Base-by-base conservation (phyloP, 257 asterid species). In the Apocynum venetum region DNA sequence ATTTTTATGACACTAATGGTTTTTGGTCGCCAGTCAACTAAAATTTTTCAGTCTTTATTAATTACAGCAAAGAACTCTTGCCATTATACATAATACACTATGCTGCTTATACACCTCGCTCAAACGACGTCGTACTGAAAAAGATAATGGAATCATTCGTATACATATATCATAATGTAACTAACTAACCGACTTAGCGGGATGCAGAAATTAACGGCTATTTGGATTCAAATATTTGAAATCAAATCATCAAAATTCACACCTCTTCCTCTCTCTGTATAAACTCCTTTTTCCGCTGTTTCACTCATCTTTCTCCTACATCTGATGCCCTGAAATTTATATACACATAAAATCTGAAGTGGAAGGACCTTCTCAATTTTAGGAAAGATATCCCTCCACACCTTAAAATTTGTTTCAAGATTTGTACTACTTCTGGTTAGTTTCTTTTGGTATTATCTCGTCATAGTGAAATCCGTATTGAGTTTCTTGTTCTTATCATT, bases 141-240 rank as follows among this genome's bases (percentile, higher is more conserved):
- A 0, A 4, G 8, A 11, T 48, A 48, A 13, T 13, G 52, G 52
- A 25, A 25, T 25, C 31, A 25, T 25, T 25, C 31, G 31, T 25
- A 25, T 25, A 25, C 31, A 25, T 25, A 25, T 25, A 25, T 25
- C 15, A 7, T 43, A 53, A 25, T 11, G 66, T 43, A 47, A 71
- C 31, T 17, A 76, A 75, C 71, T 9, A 81, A 85, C 87, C 84
- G 87, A 74, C 55, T 76, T 71, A 36, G 87, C 84, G 92, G 88
- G 81, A 86, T 74, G 41, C 79, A 77, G 55, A 68, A 71, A 77
- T 76, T 78, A 90, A 88, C 93, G 97, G 89, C 90, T 86, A 87
- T 65, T 79, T 65, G 47, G 48, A 12, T 82, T 87, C 89, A 87
- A 92, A 87, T 83, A 74, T 84, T 83, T 74, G 72, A 85, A 77